Conservation (phyloP, 139 green algal genomes). For the Chlorella vulgaris region DNA sequence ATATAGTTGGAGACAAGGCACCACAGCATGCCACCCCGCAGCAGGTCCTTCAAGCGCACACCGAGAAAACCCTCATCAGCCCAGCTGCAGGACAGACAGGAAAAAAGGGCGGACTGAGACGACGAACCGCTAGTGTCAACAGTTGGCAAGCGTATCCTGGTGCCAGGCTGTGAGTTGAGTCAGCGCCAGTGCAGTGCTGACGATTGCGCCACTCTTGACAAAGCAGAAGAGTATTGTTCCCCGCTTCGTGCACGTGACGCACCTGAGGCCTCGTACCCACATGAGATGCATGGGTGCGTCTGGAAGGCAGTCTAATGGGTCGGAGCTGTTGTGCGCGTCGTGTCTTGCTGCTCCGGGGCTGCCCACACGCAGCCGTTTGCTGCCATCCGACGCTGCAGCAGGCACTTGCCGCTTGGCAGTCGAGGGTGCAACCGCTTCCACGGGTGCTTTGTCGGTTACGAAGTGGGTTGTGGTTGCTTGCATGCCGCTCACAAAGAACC, state of each 20-base stretch:
- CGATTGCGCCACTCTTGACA: not conserved
- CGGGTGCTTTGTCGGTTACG: no score
- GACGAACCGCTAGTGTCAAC: no score
- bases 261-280: conserved; percentile 13
- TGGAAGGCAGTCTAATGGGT: not conserved
- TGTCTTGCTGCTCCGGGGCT: not conserved
- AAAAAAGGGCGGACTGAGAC: not conserved
- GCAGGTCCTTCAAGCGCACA: conserved; percentile 39
- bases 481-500: not conserved
- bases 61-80: conserved; percentile 59
- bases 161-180: no score
- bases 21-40: conserved; percentile 43
- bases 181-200: not conserved
- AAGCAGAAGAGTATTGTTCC: not conserved
- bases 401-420: not conserved
- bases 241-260: not conserved
- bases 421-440: no score
- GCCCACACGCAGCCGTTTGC: not conserved
- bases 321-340: no score
- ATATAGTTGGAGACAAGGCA: conserved; percentile 75
- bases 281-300: conserved; percentile 38
- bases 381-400: not conserved
- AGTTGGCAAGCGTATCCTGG: no score
- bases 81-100: conserved; percentile 26
- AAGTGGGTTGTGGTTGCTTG: not conserved